Percentiles rank a stretch among this genome's conserved stretches.
Evolutionary conservation across 768 basidiomycete species (phyloP).

Genomic region (Roridomyces roridus): DNA sequence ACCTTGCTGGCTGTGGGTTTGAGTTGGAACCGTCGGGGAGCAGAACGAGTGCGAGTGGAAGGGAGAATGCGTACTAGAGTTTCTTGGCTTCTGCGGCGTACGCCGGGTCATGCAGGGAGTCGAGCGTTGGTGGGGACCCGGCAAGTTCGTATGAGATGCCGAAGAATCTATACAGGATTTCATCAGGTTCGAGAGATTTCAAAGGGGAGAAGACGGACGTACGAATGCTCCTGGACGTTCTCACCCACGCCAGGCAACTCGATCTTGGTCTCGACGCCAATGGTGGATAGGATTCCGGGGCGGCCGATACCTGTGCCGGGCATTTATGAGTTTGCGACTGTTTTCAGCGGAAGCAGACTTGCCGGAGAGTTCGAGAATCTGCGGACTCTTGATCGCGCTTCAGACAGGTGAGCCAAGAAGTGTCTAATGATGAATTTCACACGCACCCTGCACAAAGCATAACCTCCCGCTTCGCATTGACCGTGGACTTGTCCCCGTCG

Average conservation of each 20-base stretch:
- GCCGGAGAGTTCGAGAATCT: constrained; percentile 63
- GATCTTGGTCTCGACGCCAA: constrained; percentile 43
- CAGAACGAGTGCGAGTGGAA: background rate
- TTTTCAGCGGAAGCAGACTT: no score
- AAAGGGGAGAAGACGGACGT: background rate
- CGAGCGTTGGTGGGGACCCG: constrained; percentile 30
- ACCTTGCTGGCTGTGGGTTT: background rate
- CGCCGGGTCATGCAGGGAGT: constrained; percentile 34
- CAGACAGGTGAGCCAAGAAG: no score
- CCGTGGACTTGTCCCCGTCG: constrained; percentile 34
- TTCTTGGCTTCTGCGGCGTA: constrained; percentile 33
- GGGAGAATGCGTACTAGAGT: constrained; percentile 36
- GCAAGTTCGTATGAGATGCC: constrained; percentile 10
- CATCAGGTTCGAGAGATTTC: background rate
- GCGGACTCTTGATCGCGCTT: background rate
- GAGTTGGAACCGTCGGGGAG: no score
- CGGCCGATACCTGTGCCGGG: no score
- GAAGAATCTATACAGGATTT: constrained; percentile 11
- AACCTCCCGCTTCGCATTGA: constrained; percentile 54
- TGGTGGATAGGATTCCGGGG: constrained; percentile 37
- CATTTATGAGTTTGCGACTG: no score
- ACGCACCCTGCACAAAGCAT: constrained; percentile 50
- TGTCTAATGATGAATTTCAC: background rate
- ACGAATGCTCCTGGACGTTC: constrained; percentile 60
- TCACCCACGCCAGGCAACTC: constrained; percentile 51